Evolutionary conservation across 805 yeast species (phyloP), one percentile per base, ranked within the genome.

Genomic region (Cyberlindnera galapagoensis): DNA sequence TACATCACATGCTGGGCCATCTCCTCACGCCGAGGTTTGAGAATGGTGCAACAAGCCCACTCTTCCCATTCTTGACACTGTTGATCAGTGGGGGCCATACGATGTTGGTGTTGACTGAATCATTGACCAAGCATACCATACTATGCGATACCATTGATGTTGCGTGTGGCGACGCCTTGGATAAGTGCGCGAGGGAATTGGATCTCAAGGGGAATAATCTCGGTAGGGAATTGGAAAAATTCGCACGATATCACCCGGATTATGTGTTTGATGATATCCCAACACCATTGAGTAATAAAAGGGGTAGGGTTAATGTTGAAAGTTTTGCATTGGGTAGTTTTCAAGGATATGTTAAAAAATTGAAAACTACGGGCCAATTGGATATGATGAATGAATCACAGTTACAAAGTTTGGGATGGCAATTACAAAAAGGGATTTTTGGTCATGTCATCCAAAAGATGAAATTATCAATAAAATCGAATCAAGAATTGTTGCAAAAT

Each of bases 1-100:
- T 90, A 0, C 94, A 92, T 54, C 98, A 92, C 50, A 90, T 92
- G 98, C 63, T 90, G 30, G 98, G 95, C 0, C 98, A 92, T 59
- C 60, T 92, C 5, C 55, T 92, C 18, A 65, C 84, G 0, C 76
- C 87, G 2, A 54, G 87, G 31, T 53, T 76, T 52, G 59, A 52
- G 15, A 48, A 57, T 31, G 62, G 62, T 30, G 75, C 71, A 0
- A 15, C 34, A 2, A 28, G 39, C 0, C 83, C 84, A 1, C 32
- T 51, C 12, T 81, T 63, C 44, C 94, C 94, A 3, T 85, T 82
- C 43, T 45, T 85, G 11, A 82, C 88, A 46, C 60, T 92, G 17
- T 59, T 92, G 19, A 88, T 78, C 12, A 80, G 94, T 47, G 98
- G 98, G 0, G 98, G 98, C 1, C 98, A 92, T 51, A 88, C 97